Conservation (phyloP, 2,329 filamentous ascomycete genomes). For the Colletotrichum sp. region DNA sequence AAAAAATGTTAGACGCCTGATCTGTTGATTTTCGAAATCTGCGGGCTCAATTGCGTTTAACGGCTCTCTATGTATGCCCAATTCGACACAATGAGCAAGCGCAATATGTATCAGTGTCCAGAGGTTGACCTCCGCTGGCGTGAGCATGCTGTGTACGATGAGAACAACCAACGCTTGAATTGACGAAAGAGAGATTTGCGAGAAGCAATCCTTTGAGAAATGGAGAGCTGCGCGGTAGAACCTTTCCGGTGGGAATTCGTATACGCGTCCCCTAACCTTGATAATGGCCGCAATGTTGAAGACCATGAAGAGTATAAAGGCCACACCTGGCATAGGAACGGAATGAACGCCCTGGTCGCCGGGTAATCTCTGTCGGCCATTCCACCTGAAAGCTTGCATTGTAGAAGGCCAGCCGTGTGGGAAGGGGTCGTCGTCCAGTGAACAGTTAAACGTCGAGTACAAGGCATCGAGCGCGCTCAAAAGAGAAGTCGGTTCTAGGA, state of each 20-base stretch:
- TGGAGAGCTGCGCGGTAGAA: constrained; percentile 35
- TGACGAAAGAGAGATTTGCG: constrained; percentile 32
- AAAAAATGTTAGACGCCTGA: constrained; percentile 33
- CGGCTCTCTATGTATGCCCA: constrained; percentile 40
- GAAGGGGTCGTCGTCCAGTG: constrained; percentile 6
- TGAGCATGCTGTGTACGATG: constrained; percentile 33
- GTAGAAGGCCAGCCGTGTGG: constrained; percentile 23
- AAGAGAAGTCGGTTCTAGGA: constrained; percentile 23
- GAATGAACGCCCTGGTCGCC: neutral
- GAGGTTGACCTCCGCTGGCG: constrained; percentile 35
- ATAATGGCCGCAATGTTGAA: constrained; percentile 38
- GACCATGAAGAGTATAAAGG: constrained; percentile 37
- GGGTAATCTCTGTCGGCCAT: constrained; percentile 17
- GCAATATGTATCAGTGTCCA: constrained; percentile 40
- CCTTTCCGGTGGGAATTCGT: constrained; percentile 34
- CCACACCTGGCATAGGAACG: constrained; percentile 25
- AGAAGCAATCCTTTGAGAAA: constrained; percentile 34
- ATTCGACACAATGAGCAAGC: constrained; percentile 39
- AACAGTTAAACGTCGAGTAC: constrained; percentile 19
- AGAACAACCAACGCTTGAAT: constrained; percentile 35
- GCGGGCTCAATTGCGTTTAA: neutral
- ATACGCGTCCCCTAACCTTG: constrained; percentile 34
- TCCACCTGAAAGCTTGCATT: constrained; percentile 23
- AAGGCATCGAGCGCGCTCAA: constrained; percentile 24
- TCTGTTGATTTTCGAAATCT: constrained; percentile 14